A percentile compares a stretch with the other conserved stretches of the same genome.
Conservation (phyloP, 1,284 basidiomycete genomes). For the Ganoderma meredithae region DNA sequence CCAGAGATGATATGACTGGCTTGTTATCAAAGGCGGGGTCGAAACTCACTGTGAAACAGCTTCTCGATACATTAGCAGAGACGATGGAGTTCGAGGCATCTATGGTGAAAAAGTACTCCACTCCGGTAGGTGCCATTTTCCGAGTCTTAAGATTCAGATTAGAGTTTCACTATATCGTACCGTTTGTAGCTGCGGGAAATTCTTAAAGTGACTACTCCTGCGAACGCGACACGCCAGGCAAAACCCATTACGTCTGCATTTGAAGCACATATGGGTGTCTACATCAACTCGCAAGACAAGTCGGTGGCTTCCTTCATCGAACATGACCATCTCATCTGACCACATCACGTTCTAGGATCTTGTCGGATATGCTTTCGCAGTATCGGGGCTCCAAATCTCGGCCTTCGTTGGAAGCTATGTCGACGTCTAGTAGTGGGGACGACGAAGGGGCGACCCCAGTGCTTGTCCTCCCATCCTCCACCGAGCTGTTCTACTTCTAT, state of each 20-base stretch:
- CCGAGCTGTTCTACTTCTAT: conserved; percentile 98
- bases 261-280: conserved; percentile 91
- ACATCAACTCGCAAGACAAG: conserved; percentile 97
- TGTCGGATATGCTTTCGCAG: conserved; percentile 83
- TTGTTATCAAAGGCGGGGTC: conserved; percentile 74
- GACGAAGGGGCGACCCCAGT: conserved; percentile 60
- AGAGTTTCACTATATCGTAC: conserved; percentile 11
- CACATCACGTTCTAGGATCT: conserved; percentile 53
- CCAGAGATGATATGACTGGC: conserved; percentile 74
- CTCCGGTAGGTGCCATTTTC: conserved; percentile 59
- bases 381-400: conserved; percentile 75
- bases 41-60: conserved; percentile 76
- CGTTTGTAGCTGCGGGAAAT: conserved; percentile 61
- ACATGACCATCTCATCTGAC: conserved; percentile 9
- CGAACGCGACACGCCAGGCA: conserved; percentile 53
- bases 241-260: conserved; percentile 88
- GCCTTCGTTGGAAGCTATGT: conserved; percentile 70
- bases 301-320: conserved; percentile 42
- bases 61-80: conserved; percentile 87
- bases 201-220: conserved; percentile 57
- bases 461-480: conserved; percentile 90
- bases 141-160: not conserved
- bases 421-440: conserved; percentile 47
- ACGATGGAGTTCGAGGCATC: conserved; percentile 87
- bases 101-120: conserved; percentile 81